These are phyloP conservation scores for Mycena albidolilacea DNA, from an alignment of 768 basidiomycete genomes.

Conservation along the genomic window DNA sequence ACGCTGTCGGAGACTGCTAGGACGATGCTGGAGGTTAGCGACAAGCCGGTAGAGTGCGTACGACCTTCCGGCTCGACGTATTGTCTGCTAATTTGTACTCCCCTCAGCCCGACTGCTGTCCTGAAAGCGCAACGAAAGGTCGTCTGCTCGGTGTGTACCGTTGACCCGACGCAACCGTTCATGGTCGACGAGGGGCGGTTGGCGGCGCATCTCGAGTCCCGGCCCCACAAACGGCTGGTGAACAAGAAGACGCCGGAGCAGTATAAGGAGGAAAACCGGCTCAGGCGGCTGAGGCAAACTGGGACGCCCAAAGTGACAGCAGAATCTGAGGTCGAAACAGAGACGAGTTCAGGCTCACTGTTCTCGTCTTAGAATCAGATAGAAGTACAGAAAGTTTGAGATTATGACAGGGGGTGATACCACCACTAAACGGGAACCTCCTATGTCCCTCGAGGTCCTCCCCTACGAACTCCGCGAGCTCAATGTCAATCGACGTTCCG, in stretches of 20 bases:
- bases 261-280: slow-evolving; percentile 20
- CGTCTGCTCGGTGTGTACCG: slow-evolving; percentile 76
- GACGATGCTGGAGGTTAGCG: slow-evolving; percentile 63
- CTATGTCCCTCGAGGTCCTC: too few relatives aligned
- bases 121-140: slow-evolving; percentile 70
- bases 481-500: too few relatives aligned
- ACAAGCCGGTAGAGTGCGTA: slow-evolving; percentile 63
- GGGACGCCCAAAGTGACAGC: not conserved
- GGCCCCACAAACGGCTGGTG: slow-evolving; percentile 66
- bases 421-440: too few relatives aligned
- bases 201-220: slow-evolving; percentile 70
- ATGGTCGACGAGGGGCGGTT: slow-evolving; percentile 75
- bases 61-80: not conserved
- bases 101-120: slow-evolving; percentile 68
- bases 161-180: slow-evolving; percentile 70
- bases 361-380: slow-evolving; percentile 9
- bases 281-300: not conserved
- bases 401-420: too few relatives aligned
- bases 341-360: slow-evolving; percentile 13
- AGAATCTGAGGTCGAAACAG: slow-evolving; percentile 4
- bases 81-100: slow-evolving; percentile 1
- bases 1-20: slow-evolving; percentile 69
- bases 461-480: too few relatives aligned
- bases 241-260: slow-evolving; percentile 45
- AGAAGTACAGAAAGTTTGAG: not conserved